phyloP scores from a whole-genome alignment of 371 early-diverging fungal genomes.

The Caulochytrium protostelioides region DNA sequence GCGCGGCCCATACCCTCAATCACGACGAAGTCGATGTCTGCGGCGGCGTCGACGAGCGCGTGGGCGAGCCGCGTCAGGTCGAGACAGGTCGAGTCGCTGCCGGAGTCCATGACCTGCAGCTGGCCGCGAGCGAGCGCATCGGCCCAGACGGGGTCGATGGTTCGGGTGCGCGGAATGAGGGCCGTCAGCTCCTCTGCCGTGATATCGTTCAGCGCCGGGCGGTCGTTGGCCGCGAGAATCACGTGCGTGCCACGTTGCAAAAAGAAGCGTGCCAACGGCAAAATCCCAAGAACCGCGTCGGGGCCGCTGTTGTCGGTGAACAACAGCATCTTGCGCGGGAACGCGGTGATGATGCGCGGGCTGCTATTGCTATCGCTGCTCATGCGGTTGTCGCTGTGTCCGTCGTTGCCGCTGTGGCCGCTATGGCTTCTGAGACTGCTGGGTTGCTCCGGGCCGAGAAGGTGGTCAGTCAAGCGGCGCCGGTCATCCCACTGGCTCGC shows the following conservation, averaged over 20 bases:
- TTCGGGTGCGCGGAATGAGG: too few relatives aligned
- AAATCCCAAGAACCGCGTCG: conserved; percentile 37
- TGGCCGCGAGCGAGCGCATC: too few relatives aligned
- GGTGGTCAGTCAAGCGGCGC: too few relatives aligned
- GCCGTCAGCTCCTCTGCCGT: conserved; percentile 14
- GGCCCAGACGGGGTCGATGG: too few relatives aligned
- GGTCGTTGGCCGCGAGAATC: conserved; percentile 42
- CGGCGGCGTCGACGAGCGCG: conserved; percentile 18
- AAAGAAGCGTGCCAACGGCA: conserved; percentile 40
- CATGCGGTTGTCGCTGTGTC: too few relatives aligned
- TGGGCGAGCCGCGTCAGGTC: conserved; percentile 35
- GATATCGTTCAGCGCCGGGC: conserved; percentile 47
- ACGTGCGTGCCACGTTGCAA: conserved; percentile 21
- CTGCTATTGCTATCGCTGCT: too few relatives aligned
- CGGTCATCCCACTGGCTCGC: too few relatives aligned
- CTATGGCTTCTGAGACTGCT: too few relatives aligned
- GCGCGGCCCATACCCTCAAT: conserved; percentile 31
- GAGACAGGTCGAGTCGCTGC: conserved; percentile 41
- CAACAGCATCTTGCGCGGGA: conserved; percentile 29
- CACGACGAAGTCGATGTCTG: conserved; percentile 37
- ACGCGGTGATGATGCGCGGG: too few relatives aligned
- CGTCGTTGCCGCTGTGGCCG: too few relatives aligned
- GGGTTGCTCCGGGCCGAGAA: too few relatives aligned
- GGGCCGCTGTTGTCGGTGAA: conserved; percentile 54
- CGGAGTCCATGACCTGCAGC: conserved; percentile 33